Conservation (phyloP, 2,329 filamentous ascomycete species). For the Magnaporthiopsis incrustans region DNA sequence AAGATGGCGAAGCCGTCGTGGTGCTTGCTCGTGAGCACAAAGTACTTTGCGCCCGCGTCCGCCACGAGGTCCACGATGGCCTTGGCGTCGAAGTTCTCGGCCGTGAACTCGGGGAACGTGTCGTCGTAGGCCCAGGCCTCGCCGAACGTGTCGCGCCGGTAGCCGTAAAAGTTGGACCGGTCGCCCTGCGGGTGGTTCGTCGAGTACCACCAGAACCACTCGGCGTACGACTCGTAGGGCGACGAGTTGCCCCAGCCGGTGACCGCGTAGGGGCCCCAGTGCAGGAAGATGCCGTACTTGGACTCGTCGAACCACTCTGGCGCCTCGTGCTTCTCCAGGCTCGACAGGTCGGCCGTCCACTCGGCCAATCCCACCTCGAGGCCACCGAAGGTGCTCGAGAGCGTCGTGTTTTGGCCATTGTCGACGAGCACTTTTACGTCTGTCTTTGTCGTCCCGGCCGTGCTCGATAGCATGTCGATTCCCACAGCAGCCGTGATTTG, state of each 20-base stretch:
- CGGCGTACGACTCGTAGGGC: conserved; percentile 31
- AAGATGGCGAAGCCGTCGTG: conserved; percentile 40
- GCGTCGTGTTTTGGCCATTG: conserved; percentile 9
- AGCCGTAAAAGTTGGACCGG: conserved; percentile 35
- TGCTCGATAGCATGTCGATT: conserved; percentile 16
- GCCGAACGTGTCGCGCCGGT: conserved; percentile 23
- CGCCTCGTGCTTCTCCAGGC: conserved; percentile 30
- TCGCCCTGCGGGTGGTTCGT: conserved; percentile 33
- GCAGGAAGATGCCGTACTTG: conserved; percentile 54
- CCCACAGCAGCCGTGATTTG: conserved; percentile 31
- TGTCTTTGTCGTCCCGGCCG: not conserved
- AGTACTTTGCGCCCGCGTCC: conserved; percentile 32
- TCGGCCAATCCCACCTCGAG: conserved; percentile 26
- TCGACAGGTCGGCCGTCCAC: conserved; percentile 17
- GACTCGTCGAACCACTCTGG: conserved; percentile 46
- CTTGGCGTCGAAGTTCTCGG: conserved; percentile 11
- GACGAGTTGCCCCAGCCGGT: conserved; percentile 44
- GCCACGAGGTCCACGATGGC: conserved; percentile 29
- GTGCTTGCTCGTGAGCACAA: conserved; percentile 38
- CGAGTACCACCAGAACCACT: conserved; percentile 44
- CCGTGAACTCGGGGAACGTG: conserved; percentile 25
- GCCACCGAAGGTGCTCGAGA: conserved; percentile 12
- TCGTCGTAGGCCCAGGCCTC: conserved; percentile 16
- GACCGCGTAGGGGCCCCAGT: conserved; percentile 50
- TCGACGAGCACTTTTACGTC: conserved; percentile 1